Evolutionary conservation across 768 basidiomycete genomes (phyloP).

Genomic region (Tulasnella sp.): DNA sequence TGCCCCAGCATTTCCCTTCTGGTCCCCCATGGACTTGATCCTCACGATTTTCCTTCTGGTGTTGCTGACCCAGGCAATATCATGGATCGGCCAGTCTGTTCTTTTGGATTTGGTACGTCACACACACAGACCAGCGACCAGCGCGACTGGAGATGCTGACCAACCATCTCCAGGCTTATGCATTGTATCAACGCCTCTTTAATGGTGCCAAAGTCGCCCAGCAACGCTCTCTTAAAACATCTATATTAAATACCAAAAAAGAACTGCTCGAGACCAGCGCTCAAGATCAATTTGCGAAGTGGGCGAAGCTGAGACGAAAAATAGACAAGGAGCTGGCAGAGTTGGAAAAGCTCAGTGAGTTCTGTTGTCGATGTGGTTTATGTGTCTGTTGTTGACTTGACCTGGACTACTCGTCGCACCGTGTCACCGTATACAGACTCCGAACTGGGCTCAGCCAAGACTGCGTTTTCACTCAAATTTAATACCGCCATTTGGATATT

Average conservation of each 20-base stretch:
- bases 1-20: background rate
- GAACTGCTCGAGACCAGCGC: conserved; percentile 87
- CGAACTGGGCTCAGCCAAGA: conserved; percentile 56
- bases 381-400: conserved; percentile 10
- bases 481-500: conserved; percentile 69
- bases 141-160: background rate
- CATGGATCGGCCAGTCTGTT: conserved; percentile 85
- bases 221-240: conserved; percentile 70
- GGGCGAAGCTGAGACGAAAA: conserved; percentile 87
- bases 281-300: conserved; percentile 97
- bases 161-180: conserved; percentile 56
- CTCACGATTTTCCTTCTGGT: conserved; percentile 77
- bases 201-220: conserved; percentile 50
- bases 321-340: conserved; percentile 90
- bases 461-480: conserved; percentile 66
- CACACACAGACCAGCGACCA: background rate
- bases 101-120: conserved; percentile 70
- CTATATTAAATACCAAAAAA: conserved; percentile 73
- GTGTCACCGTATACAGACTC: conserved; percentile 49
- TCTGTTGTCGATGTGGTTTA: background rate
- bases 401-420: conserved; percentile 13
- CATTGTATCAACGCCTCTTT: conserved; percentile 63
- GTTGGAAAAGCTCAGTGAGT: conserved; percentile 82
- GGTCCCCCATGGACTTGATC: conserved; percentile 26
- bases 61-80: conserved; percentile 74